Percentiles rank a stretch among this genome's conserved stretches.
These are phyloP conservation scores for Neoscytalidium dimidiatum DNA, from an alignment of 2,329 filamentous ascomycete genomes.

Conservation along the genomic window DNA sequence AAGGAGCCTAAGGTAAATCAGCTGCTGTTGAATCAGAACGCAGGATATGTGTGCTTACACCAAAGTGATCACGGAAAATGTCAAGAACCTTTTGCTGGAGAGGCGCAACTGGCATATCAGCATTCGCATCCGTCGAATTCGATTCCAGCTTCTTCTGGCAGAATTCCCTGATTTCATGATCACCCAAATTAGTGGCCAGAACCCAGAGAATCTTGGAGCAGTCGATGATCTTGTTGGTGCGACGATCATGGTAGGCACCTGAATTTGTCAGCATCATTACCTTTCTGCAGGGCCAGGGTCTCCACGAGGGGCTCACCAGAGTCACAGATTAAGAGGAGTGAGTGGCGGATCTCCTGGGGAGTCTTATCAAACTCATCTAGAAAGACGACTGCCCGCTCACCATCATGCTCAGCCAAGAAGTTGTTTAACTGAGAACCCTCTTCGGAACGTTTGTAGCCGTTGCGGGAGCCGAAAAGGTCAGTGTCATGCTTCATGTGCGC, in stretches of 20 bases:
- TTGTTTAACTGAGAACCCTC: conserved; percentile 50
- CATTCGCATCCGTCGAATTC: conserved; percentile 24
- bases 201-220: conserved; percentile 53
- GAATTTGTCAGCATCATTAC: background rate
- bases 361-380: conserved; percentile 57
- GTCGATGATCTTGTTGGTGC: conserved; percentile 36
- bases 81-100: conserved; percentile 28
- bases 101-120: conserved; percentile 23
- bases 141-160: conserved; percentile 33
- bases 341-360: conserved; percentile 39
- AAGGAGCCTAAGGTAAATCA: conserved; percentile 31
- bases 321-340: conserved; percentile 49
- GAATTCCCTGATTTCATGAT: conserved; percentile 43
- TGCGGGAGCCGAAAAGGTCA: conserved; percentile 47
- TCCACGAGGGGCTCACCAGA: conserved; percentile 33
- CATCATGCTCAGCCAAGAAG: conserved; percentile 44
- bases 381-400: conserved; percentile 47
- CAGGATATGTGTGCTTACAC: background rate
- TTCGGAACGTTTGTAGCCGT: conserved; percentile 37
- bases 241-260: conserved; percentile 44
- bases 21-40: too few relatives aligned
- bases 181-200: conserved; percentile 48
- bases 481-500: conserved; percentile 38
- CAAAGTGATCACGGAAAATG: conserved; percentile 27
- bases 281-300: background rate